These are phyloP conservation scores for Skeletonema grethae DNA, from an alignment of 108 stramenopile species.

Conservation along the genomic window DNA sequence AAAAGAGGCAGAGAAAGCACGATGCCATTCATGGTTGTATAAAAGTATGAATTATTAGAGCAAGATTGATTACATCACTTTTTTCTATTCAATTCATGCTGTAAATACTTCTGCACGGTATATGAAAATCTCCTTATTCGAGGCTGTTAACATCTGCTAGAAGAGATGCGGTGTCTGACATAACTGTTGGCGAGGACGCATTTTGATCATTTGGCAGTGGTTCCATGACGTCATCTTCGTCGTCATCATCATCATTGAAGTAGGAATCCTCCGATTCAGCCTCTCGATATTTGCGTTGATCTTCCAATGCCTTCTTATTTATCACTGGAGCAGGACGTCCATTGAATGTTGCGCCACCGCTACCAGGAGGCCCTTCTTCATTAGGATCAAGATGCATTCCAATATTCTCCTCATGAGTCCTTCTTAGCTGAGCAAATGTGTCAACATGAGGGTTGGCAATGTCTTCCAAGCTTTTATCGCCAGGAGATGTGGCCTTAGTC, in stretches of 20 bases:
- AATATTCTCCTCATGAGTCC: constrained; percentile 60
- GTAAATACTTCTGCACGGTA: not conserved
- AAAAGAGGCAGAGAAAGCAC: no score
- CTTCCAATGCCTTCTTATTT: constrained; percentile 71
- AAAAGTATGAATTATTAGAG: constrained; percentile 4
- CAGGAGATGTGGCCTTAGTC: constrained; percentile 13
- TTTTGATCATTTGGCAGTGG: not conserved
- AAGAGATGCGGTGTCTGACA: constrained; percentile 3
- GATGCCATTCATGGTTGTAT: not conserved
- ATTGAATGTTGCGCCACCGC: not conserved
- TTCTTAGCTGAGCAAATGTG: constrained; percentile 73
- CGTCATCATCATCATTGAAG: constrained; percentile 75
- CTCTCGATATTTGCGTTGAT: constrained; percentile 83
- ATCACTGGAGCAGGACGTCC: constrained; percentile 22
- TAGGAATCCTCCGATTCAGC: constrained; percentile 83
- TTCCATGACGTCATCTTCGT: constrained; percentile 12
- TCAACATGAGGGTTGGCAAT: constrained; percentile 79
- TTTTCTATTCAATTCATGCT: constrained; percentile 5
- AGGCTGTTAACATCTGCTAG: constrained; percentile 3
- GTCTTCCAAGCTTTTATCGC: constrained; percentile 64
- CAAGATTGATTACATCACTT: constrained; percentile 2
- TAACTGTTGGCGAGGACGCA: not conserved
- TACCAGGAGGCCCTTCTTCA: constrained; percentile 5
- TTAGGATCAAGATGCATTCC: not conserved
- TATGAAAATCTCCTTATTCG: not conserved